phyloP scores from a whole-genome alignment of 805 yeast species.

The Candida multigemmis region DNA sequence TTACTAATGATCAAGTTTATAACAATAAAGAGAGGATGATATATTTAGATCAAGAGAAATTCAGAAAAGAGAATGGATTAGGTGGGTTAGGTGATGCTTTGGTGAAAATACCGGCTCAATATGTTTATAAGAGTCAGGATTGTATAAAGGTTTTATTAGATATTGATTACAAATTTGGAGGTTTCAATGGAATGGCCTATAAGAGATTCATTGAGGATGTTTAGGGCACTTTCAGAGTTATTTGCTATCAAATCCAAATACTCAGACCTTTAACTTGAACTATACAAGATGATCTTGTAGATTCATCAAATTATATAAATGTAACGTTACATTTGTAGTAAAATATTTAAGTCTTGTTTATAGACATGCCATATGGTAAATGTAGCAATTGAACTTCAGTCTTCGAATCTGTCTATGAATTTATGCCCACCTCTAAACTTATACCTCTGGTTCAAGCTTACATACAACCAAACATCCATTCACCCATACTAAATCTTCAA shows the following conservation, averaged over 20 bases:
- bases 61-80: constrained; percentile 22
- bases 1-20: constrained; percentile 37
- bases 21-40: constrained; percentile 28
- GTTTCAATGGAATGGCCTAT: constrained; percentile 44
- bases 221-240: neutral
- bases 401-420: no score
- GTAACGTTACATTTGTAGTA: neutral
- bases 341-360: no score
- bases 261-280: neutral
- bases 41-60: constrained; percentile 26
- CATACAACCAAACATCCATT: no score
- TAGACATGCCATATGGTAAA: no score
- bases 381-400: no score
- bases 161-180: constrained; percentile 51
- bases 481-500: no score
- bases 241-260: neutral
- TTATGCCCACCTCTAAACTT: no score
- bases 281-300: neutral
- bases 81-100: constrained; percentile 27
- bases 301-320: constrained; percentile 1
- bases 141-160: constrained; percentile 54
- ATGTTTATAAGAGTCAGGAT: constrained; percentile 51
- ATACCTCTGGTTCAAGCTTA: no score
- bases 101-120: constrained; percentile 32
- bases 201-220: constrained; percentile 18